These are phyloP conservation scores for Blastobotrys mokoenaii DNA, from an alignment of 805 yeast genomes.

Conservation along the genomic window DNA sequence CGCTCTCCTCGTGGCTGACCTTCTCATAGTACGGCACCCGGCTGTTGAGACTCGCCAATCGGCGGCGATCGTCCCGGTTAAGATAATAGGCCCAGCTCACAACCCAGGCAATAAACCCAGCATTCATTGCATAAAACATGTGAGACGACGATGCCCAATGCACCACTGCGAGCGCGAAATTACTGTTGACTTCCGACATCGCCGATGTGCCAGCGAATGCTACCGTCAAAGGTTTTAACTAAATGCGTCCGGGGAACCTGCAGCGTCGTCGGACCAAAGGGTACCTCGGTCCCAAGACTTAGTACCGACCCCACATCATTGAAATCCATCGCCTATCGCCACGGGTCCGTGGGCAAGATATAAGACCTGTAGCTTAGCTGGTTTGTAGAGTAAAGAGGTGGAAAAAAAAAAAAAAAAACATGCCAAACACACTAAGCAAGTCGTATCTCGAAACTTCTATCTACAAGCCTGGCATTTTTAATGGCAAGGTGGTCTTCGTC, in stretches of 20 bases:
- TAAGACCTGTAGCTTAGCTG: no score
- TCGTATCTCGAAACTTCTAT: constrained; percentile 21
- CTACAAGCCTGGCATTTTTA: constrained; percentile 55
- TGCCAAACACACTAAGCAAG: constrained; percentile 12
- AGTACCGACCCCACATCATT: no score
- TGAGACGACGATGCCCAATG: not conserved
- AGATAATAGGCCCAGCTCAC: not conserved
- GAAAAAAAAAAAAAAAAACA: not conserved
- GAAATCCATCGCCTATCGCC: no score
- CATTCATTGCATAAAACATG: not conserved
- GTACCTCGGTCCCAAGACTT: no score
- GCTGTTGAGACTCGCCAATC: not conserved
- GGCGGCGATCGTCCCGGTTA: not conserved
- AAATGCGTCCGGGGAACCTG: no score
- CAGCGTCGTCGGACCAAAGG: no score
- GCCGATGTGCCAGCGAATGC: no score
- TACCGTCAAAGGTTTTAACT: no score
- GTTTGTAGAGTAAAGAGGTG: no score
- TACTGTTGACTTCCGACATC: no score
- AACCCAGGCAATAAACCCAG: not conserved
- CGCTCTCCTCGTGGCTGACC: not conserved
- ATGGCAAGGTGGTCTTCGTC: constrained; percentile 79
- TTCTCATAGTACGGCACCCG: not conserved
- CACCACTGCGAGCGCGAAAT: not conserved
- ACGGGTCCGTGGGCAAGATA: no score